phyloP scores from a whole-genome alignment of 257 asterid genomes.

The Penstemon barbatus region DNA sequence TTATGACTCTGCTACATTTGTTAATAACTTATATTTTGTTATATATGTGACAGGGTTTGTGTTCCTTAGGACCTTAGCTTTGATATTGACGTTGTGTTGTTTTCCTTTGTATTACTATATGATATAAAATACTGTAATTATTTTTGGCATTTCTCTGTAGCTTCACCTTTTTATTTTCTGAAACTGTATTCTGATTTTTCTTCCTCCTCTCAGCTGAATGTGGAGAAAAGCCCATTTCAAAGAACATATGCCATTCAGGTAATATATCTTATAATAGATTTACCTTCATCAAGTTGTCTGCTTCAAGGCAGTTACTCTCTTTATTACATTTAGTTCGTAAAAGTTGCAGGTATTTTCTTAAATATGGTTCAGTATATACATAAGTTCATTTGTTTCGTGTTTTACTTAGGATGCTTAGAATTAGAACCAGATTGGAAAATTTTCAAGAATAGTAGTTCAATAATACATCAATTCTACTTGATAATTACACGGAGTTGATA shows the following conservation, averaged over 20 bases:
- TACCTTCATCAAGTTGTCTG: conserved; percentile 7
- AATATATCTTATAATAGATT: conserved; percentile 15
- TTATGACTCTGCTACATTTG: not conserved
- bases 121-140: not conserved
- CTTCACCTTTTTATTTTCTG: conserved; percentile 10
- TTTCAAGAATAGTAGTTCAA: not conserved
- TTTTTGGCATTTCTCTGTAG: conserved; percentile 11
- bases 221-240: conserved; percentile 97
- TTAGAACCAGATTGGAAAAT: not conserved
- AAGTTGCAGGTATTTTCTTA: conserved; percentile 6
- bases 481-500: not conserved
- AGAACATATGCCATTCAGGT: conserved; percentile 97
- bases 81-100: conserved; percentile 13
- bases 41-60: not conserved
- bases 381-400: not conserved
- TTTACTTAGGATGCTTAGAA: not conserved
- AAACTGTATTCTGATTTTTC: conserved; percentile 21
- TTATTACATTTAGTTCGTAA: not conserved
- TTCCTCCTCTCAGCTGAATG: conserved; percentile 73
- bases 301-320: conserved; percentile 14
- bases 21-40: not conserved
- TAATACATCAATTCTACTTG: conserved; percentile 4
- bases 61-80: conserved; percentile 6
- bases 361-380: not conserved
- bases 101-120: conserved; percentile 14